phyloP scores from a whole-genome alignment of 2,329 filamentous ascomycete genomes.

The Aspergillus ochraceoroseus region DNA sequence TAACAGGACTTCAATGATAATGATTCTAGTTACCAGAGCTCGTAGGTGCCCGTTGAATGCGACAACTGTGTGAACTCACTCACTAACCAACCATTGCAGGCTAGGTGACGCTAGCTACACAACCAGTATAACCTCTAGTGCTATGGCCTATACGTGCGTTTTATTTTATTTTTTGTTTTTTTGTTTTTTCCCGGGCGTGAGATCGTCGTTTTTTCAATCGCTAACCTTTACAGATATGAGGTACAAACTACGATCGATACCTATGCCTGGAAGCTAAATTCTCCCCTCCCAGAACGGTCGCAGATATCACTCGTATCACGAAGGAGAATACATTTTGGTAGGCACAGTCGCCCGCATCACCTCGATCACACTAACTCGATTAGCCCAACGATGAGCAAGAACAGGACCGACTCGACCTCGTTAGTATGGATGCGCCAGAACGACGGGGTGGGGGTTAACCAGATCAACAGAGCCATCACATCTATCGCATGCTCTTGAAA shows the following conservation, averaged over 20 bases:
- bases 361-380: background rate
- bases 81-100: conserved; percentile 16
- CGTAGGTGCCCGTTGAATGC: conserved; percentile 22
- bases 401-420: conserved; percentile 35
- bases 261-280: background rate
- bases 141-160: conserved; percentile 31
- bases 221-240: conserved; percentile 30
- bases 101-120: conserved; percentile 29
- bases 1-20: conserved; percentile 23
- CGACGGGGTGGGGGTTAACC: conserved; percentile 3
- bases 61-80: background rate
- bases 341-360: background rate
- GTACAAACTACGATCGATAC: conserved; percentile 16
- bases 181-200: too few species aligned
- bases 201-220: too few species aligned
- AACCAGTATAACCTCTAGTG: conserved; percentile 30
- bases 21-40: conserved; percentile 27
- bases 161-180: background rate
- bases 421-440: conserved; percentile 17
- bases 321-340: conserved; percentile 31
- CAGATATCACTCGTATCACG: conserved; percentile 32
- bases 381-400: conserved; percentile 36
- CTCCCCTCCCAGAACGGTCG: conserved; percentile 28
- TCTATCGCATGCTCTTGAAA: conserved; percentile 33
- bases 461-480: conserved; percentile 29